Conservation (phyloP, 768 basidiomycete genomes). For the Kwoniella pini region DNA sequence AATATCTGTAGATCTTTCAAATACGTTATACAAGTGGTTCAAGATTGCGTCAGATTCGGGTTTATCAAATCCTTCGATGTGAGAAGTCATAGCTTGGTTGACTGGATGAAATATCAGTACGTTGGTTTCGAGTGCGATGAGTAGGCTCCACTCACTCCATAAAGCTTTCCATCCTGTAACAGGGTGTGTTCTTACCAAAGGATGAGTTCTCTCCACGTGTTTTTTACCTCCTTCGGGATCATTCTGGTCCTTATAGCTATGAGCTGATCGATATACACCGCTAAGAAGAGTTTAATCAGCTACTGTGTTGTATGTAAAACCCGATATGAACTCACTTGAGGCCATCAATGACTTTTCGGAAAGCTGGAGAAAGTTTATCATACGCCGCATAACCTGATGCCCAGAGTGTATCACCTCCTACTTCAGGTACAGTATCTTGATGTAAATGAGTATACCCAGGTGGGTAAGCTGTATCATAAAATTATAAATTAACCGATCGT, state of each 20-base stretch:
- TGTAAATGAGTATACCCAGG: conserved; percentile 48
- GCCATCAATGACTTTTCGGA: conserved; percentile 46
- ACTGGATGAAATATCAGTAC: too few relatives aligned
- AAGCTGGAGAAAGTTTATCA: conserved; percentile 46
- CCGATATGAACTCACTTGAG: conserved; percentile 29
- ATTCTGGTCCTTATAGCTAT: conserved; percentile 43
- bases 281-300: not conserved
- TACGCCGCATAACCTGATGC: conserved; percentile 44
- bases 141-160: conserved; percentile 29
- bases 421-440: conserved; percentile 49
- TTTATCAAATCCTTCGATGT: conserved; percentile 54
- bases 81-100: conserved; percentile 53
- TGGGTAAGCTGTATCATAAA: conserved; percentile 59
- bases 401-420: conserved; percentile 47
- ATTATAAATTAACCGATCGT: too few relatives aligned
- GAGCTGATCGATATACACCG: conserved; percentile 49
- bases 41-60: conserved; percentile 54
- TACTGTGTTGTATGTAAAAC: too few relatives aligned
- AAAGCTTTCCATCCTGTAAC: conserved; percentile 54
- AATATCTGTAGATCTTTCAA: conserved; percentile 49
- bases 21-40: conserved; percentile 51
- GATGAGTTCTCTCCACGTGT: conserved; percentile 28
- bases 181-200: conserved; percentile 33
- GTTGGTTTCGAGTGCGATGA: too few relatives aligned
- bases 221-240: conserved; percentile 35